phyloP scores from a whole-genome alignment of 352 stramenopile species.

The Globisporangium canariense region DNA sequence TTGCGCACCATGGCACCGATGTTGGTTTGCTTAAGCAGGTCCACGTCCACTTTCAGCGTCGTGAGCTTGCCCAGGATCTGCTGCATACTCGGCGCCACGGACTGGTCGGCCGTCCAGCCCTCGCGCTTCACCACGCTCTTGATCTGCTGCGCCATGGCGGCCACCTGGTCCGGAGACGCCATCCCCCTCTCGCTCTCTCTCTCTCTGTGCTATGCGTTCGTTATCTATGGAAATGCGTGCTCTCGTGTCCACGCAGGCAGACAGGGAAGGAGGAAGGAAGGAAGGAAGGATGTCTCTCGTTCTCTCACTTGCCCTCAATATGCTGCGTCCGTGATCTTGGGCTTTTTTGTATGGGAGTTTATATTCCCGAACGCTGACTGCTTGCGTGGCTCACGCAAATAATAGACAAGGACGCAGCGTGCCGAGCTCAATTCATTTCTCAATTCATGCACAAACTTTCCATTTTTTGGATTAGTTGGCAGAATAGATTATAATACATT shows the following conservation, averaged over 20 bases:
- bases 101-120: slow-evolving; percentile 60
- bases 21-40: slow-evolving; percentile 69
- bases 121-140: slow-evolving; percentile 54
- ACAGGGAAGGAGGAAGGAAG: background rate
- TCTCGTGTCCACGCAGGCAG: background rate
- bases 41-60: slow-evolving; percentile 72
- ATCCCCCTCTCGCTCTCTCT: slow-evolving; percentile 24
- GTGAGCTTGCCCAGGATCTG: slow-evolving; percentile 69
- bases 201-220: background rate
- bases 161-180: slow-evolving; percentile 45
- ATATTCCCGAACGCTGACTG: background rate
- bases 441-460: too few relatives aligned
- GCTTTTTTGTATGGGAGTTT: slow-evolving; percentile 12
- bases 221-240: background rate
- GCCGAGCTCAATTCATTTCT: too few relatives aligned
- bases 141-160: slow-evolving; percentile 70
- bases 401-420: background rate
- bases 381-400: slow-evolving; percentile 1
- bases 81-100: slow-evolving; percentile 60
- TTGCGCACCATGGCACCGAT: slow-evolving; percentile 84
- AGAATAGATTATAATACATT: too few relatives aligned
- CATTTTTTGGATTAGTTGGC: too few relatives aligned
- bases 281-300: background rate
- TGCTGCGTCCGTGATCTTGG: background rate
- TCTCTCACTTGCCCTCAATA: slow-evolving; percentile 1